Evolutionary conservation across 805 yeast species (phyloP), one percentile per base, ranked within the genome.

Genomic region (Saturnispora diversa): DNA sequence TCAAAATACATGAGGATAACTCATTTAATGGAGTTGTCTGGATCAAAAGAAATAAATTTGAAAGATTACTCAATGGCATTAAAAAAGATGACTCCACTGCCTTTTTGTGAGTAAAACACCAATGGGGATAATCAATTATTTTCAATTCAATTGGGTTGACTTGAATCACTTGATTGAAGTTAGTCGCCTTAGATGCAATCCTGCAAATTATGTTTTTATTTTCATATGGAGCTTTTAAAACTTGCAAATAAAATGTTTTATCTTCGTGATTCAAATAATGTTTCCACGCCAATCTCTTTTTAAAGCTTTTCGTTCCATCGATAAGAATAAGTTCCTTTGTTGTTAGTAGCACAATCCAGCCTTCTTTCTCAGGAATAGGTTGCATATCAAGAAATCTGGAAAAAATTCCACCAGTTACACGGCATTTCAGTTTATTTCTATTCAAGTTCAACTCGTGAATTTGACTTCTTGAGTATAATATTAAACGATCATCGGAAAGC

Each of bases 201-300:
- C 54, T 21, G 42, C 66, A 63, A 3, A 51, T 27, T 8, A 42
- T 39, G 9, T 37, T 31, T 23, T 44, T 50, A 10, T 37, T 17
- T 19, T 36, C 35, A 37, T 24, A 32, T n/a, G 42, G 31, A 2
- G 24, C 19, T 15, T 33, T 29, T 1, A 30, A 15, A 2, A 68
- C 52, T 2, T 55, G 47, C 39, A 81, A 42, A 38, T 55, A 60
- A 40, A 78, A 49, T 0, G 84, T 68, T 1, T 71, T 69, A 49
- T 84, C 94, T 1, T 55, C 47, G 6, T 70, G 65, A 31, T 70
- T 68, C 17, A 82, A 57, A 44, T 62, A 72, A 56, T 86, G 95
- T 45, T 78, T 80, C 88, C 94, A 83, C 0, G 88, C 72, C 1
- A 85, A 51, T 2, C 74, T 44, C 43, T 82, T 66, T 23, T 59